Evolutionary conservation across 2,329 filamentous ascomycete species (phyloP), one percentile per base, ranked within the genome.

Genomic region (Cytospora chrysosperma): DNA sequence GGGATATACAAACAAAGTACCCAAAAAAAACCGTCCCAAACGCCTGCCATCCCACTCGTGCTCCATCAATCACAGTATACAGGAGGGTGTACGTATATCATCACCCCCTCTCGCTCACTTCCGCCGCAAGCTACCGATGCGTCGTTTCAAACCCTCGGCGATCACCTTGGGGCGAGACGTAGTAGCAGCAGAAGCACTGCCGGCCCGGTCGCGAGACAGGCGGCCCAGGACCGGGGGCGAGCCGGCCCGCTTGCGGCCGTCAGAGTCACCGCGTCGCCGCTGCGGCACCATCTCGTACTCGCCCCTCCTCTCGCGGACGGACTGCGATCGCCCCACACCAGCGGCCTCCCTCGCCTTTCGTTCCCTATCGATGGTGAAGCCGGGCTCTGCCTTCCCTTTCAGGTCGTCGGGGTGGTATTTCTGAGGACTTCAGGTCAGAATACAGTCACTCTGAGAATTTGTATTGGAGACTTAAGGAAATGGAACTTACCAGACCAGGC

Each of bases 351-450:
- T 81, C 28, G 84, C 82, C 73, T 90, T 90, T 26, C 88, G 76
- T 1, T 85, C 84, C 67, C 85, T 85, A 70, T 94, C 91, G 37
- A 89, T 82, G 9, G 86, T 85, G 76, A 85, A 95, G 2, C 85
- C 86, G 2, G 91, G 90, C 72, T 94, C 90, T 52, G 90, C 90
- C 76, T 95, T 92, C 71, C 91, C 92, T 75, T 94, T 93, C 67
- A 91, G 82, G 71, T 96, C 92, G 52, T 90, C 85, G 7, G 89
- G 88, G 62, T 86, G 85, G 74, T 96, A 95, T 69, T 85, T 72
- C 85, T 88, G 65, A 2, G 13, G 8, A 12, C 15, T 12, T 43
- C 28, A 3, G 9, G 43, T 63, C 50, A 64, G 56, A 34, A 49
- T 50, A 15, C 8, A 13, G 2, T 7, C 9, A 24, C n/a, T 21